Evolutionary conservation across 108 stramenopile species (phyloP), one percentile per base, ranked within the genome.

Genomic region (Stephanodiscus minutulus): DNA sequence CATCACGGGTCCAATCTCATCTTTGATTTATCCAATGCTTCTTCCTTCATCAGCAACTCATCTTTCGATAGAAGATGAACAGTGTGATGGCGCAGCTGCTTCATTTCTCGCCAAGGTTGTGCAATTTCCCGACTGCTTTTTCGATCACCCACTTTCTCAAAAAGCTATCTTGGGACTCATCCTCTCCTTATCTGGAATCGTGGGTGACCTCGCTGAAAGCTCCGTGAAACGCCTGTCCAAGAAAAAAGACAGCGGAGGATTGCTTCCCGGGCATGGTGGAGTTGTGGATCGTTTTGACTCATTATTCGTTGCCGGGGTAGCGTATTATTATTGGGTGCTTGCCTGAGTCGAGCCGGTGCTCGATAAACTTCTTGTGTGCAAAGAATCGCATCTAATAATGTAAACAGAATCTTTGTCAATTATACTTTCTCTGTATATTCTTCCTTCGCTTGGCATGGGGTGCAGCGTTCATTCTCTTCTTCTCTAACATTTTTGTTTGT

Each of bases 221-320:
- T 76, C 86, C 11, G 82, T 90, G 58, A 94, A 94, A 61, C 87
- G 93, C 17, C 62, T 75, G 48, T 77, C 81, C 2, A 46, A 73
- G 75, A 60, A 66, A 69, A 93, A 94, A 46, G 93, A 94, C 75
- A 81, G 85, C 48, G 84, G 86, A 8, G 87, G 73, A 31, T 59
- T 94, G 41, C 65, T 94, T 41, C 93, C 93, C 0, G 93, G 93
- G 4, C 93, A 94, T 75, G 93, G 93, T 8, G 93, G 93, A 1
- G 83, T 94, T 20, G 65, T 94, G 56, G 93, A 94, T 85, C 79
- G 93, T 63, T 94, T 94, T 68, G 93, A 94, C 78, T 90, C 89
- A 8, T 67, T 86, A 11, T 73, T 91, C 12, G 55, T 88, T 47
- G 82, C 90, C 3, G 86, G 87, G 35, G 55, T 91, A 31, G 74